Conservation (phyloP, 73 alveolate genomes). For the Paraurostyla sp. region DNA sequence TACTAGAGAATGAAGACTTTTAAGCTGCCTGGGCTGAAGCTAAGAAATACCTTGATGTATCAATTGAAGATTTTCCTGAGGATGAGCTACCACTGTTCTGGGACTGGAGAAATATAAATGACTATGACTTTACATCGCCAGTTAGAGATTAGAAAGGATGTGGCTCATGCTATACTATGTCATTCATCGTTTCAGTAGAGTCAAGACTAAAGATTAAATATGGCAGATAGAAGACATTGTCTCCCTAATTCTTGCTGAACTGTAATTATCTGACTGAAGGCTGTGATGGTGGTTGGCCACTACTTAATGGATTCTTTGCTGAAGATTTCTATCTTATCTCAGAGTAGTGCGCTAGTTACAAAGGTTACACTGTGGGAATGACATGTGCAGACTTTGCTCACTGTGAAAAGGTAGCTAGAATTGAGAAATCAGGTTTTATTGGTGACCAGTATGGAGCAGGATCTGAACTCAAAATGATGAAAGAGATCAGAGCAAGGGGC, state of each 20-base stretch:
- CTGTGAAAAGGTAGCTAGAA: not conserved
- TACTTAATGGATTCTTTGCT: constrained; percentile 83
- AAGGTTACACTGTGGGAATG: constrained; percentile 44
- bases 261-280: constrained; percentile 92
- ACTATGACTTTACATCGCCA: constrained; percentile 71
- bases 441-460: constrained; percentile 83
- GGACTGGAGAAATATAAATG: constrained; percentile 85
- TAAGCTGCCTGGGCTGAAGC: not conserved
- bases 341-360: constrained; percentile 68
- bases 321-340: constrained; percentile 77
- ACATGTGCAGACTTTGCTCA: not conserved
- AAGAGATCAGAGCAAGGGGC: constrained; percentile 91
- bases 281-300: constrained; percentile 92
- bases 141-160: constrained; percentile 77
- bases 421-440: constrained; percentile 1
- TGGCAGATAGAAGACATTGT: constrained; percentile 54
- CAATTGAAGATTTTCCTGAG: constrained; percentile 49
- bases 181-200: constrained; percentile 64
- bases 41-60: not conserved
- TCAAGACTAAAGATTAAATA: constrained; percentile 79
- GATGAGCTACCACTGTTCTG: constrained; percentile 67
- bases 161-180: constrained; percentile 84
- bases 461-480: constrained; percentile 84
- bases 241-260: constrained; percentile 48
- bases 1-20: not conserved